Evolutionary conservation across 1,284 basidiomycete species (phyloP), one percentile per base, ranked within the genome.

Genomic region (Austroboletus niveus): DNA sequence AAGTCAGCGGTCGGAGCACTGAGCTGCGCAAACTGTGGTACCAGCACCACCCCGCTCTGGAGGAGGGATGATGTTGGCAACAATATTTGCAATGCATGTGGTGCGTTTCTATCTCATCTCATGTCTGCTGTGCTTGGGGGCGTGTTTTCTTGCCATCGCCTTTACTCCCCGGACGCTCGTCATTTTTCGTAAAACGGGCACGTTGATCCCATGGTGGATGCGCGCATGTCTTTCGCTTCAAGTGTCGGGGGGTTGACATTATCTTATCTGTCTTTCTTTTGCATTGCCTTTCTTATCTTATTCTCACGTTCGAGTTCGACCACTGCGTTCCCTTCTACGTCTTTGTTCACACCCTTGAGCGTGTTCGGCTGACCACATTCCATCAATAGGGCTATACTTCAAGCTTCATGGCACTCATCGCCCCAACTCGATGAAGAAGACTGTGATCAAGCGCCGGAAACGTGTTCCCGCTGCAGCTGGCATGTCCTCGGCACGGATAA

Each of bases 351-450:
- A 32, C 42, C 54, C 45, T 24, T 31, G 40, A 45, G 34, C 49
- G 35, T 45, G 31, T 47, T 56, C 46, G 53, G 39, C 69, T 69
- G 55, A 71, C 53, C 36, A n/a, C 20, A 39, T 54, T 47, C 48
- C 45, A 48, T 47, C 47, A 49, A 49, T 68, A 96, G 93, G 94
- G 54, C 82, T 99, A 6, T 99, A 98, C 75, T 95, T 94, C 79
- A 99, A 99, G 74, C 81, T 99, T 11, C 96, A 99, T 76, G 94
- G 94, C 52, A 94, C 92, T 1, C 94, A 98, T 63, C 86, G 96
- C 41, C 96, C 96, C 32, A 96, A 96, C 57, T 93, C 93, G 52
- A 95, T 99, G 94, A 98, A 97, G 75, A 98, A 98, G 78, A 91
- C 92, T 4, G 94, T 98, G 61, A 99, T 99, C 79, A 99, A 99